Evolutionary conservation across 805 yeast species (phyloP), one percentile per base, ranked within the genome.

Genomic region (Trichomonascus vanleenenianus): DNA sequence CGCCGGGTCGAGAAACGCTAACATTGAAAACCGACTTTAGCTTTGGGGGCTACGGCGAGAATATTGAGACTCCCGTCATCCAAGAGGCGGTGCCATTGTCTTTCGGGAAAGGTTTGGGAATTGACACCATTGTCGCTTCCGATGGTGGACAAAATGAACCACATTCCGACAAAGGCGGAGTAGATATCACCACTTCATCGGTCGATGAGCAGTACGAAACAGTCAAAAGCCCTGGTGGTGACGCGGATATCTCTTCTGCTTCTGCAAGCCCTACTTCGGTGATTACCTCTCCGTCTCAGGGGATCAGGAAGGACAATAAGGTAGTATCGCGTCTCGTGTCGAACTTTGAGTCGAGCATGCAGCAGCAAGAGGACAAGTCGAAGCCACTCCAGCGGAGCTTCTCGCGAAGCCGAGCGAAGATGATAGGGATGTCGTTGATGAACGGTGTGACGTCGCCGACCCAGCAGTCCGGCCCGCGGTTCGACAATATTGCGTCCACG

Each of bases 391-490:
- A 16, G 6, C 14, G 30, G 11, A 11, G 15, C n/a, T 39, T 39
- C 22, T 39, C 41, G n/a, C 31, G 41, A 9, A 20, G 31, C 12
- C 31, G 41, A 39, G 41, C 41, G 18, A 20, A 25, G 19, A 39
- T 39, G 41, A 39, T 39, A 3, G 41, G 41, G 5, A 20, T 19
- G 41, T 39, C 41, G 12, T 39, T 39, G 16, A 27, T 39, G 32
- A 39, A 27, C 11, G 41, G 41, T 5, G 41, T 39, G 5, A 39
- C 14, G 31, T 39, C 41, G 6, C 41, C 41, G n/a, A 22, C 27
- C 27, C 27, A 22, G 27, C 27, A 22, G 27, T 22, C 27, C 27
- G 27, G 27, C 8, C 27, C 27, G 27, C 27, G 27, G 27, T 22
- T 22, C 27, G 27, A 22, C 7, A 22, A 4, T 22, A 15, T 8